Evolutionary conservation across 345 rosid genomes (phyloP).

Genomic region (Eucalyptus decipiens): DNA sequence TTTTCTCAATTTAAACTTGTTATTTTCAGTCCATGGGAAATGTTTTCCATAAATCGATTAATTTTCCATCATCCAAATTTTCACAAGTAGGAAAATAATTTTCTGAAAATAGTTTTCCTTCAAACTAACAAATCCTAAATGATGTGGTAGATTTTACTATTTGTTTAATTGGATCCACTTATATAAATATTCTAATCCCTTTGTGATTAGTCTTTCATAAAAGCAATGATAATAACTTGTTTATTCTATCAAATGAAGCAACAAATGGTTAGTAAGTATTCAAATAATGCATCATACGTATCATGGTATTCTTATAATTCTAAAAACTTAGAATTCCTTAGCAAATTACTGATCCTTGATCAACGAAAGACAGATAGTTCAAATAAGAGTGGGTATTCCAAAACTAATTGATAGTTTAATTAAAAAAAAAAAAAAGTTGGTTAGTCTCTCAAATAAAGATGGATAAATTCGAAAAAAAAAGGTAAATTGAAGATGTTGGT

Average conservation of each 20-base stretch:
- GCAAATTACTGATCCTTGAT: not conserved
- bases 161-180: not conserved
- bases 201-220: not conserved
- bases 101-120: not conserved
- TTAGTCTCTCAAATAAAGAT: not conserved
- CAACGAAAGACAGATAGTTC: not conserved
- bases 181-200: not conserved
- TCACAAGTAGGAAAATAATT: not conserved
- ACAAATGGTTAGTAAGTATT: not conserved
- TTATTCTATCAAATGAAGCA: not conserved
- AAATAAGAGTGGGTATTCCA: not conserved
- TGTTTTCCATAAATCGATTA: not conserved
- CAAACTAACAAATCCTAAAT: not conserved
- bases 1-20: not conserved
- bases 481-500: not conserved
- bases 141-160: not conserved
- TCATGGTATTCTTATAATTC: not conserved
- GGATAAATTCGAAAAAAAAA: not conserved
- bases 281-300: not conserved
- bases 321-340: not conserved
- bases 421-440: not conserved
- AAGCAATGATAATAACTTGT: not conserved
- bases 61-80: not conserved
- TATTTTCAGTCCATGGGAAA: not conserved
- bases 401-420: not conserved